Percentiles rank a stretch among this genome's conserved stretches.
These are phyloP conservation scores for Trametes sanguinea DNA, from an alignment of 768 basidiomycete species.

Conservation along the genomic window DNA sequence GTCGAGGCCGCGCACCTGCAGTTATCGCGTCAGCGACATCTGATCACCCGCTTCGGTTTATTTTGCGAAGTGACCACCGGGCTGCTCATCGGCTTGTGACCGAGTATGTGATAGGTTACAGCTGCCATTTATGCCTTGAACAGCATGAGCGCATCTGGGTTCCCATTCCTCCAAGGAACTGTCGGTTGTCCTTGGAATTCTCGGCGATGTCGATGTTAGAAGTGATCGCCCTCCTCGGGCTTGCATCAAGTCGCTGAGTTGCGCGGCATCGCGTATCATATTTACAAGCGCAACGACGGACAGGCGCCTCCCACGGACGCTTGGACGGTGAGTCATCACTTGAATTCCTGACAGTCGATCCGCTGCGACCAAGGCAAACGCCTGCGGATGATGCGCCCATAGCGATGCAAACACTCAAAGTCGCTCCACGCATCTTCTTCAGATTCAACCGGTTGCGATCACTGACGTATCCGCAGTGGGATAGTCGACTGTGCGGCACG, in stretches of 20 bases:
- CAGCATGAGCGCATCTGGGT: too few species aligned
- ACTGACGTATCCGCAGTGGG: slow-evolving; percentile 1
- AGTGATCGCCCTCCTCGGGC: neutral
- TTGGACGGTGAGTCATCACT: slow-evolving; percentile 5
- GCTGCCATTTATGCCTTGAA: too few species aligned
- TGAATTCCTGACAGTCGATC: slow-evolving; percentile 13
- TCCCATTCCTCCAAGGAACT: too few species aligned
- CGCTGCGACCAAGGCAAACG: slow-evolving; percentile 7
- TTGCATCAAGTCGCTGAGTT: slow-evolving; percentile 8
- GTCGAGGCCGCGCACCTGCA: too few species aligned
- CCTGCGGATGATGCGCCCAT: slow-evolving; percentile 20
- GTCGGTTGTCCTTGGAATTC: too few species aligned
- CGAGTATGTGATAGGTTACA: too few species aligned
- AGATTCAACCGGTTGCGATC: neutral
- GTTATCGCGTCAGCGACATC: too few species aligned
- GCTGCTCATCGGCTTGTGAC: too few species aligned
- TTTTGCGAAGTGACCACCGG: too few species aligned
- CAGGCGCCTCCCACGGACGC: slow-evolving; percentile 1
- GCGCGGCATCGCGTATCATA: slow-evolving; percentile 4
- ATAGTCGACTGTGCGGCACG: neutral
- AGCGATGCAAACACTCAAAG: slow-evolving; percentile 16
- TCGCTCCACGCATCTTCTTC: neutral
- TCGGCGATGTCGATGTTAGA: neutral
- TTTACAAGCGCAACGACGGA: neutral
- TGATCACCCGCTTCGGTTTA: too few species aligned